Evolutionary conservation across 2,329 filamentous ascomycete species (phyloP), one percentile per base, ranked within the genome.

Genomic region (Aspergillus fijiensis): DNA sequence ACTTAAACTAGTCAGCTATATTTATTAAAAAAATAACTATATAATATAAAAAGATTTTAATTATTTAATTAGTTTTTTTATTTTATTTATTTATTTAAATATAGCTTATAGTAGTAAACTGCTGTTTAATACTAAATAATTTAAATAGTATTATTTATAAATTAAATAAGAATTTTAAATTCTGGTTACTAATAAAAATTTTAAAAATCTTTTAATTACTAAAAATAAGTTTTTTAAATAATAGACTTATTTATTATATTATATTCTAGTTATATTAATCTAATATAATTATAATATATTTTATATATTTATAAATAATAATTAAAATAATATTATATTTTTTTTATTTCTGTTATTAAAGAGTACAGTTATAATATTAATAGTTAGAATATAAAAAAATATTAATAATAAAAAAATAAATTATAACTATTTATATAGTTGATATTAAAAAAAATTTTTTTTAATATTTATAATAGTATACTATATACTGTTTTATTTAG

Each of bases 81-180:
- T 4, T 39, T 25, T 31, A 23, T 45, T 14, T 33, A 35, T 16
- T 16, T 29, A 7, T 27, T 12, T 42, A 51, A 14, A 45, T 33
- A 21, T 31, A 33, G 4, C 27, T 25, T 33, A 9, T 16, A 53
- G 29, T 58, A 53, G 1, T 33, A 33, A 12, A 52, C 16, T 53
- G 47, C 16, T 48, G 23, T 49, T 9, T 48, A 19, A 35, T 53
- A 25, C 4, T 12, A 12, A 31, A 39, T 23, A 60, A 59, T 55
- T 55, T 62, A 57, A 64, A 56, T 55, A 54, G 48, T 51, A 51
- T 16, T 29, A 42, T 50, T 23, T 52, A 51, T 27, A 27, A 39
- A 33, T 53, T 47, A 65, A 16, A 23, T 50, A 35, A 51, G 48
- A 53, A 56, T 59, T 58, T 57, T 42, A 27, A 55, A 52, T 52